Conservation (phyloP, 768 basidiomycete species). For the Boletus subparvulus region DNA sequence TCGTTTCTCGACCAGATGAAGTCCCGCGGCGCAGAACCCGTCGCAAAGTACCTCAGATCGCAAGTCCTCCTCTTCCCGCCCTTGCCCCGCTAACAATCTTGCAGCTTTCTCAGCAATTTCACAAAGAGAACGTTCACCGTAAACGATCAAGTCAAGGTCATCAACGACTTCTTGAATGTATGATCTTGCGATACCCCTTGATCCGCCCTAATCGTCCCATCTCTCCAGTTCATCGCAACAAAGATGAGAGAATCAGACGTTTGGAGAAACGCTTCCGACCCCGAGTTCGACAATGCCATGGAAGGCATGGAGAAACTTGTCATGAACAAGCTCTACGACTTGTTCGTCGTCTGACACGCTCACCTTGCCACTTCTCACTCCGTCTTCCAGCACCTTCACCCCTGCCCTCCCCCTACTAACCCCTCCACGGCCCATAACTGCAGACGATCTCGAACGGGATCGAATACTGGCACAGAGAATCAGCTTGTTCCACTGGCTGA, state of each 20-base stretch:
- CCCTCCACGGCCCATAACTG: slow-evolving; percentile 76
- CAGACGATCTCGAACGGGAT: slow-evolving; percentile 97
- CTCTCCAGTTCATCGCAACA: slow-evolving; percentile 75
- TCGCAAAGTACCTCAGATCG: slow-evolving; percentile 95
- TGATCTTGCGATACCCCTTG: slow-evolving; percentile 1
- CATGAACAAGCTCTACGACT: slow-evolving; percentile 96
- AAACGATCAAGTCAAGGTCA: slow-evolving; percentile 91
- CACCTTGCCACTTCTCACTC: slow-evolving; percentile 1
- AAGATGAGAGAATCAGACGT: slow-evolving; percentile 85
- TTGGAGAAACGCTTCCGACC: slow-evolving; percentile 75
- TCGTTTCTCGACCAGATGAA: slow-evolving; percentile 96
- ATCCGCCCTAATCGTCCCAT: slow-evolving; percentile 14
- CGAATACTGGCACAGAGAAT: slow-evolving; percentile 88
- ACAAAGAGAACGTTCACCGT: slow-evolving; percentile 89
- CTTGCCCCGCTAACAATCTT: background rate
- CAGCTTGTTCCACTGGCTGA: slow-evolving; percentile 86
- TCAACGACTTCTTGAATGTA: slow-evolving; percentile 90
- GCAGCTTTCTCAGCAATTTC: slow-evolving; percentile 91
- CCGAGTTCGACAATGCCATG: slow-evolving; percentile 93
- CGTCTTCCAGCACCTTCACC: slow-evolving; percentile 75
- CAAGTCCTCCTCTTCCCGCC: slow-evolving; percentile 41
- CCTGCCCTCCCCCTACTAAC: slow-evolving; percentile 69
- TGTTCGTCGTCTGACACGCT: slow-evolving; percentile 53
- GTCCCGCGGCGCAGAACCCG: slow-evolving; percentile 79
- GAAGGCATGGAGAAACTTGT: slow-evolving; percentile 99